Conservation (phyloP, 176 grass and related monocot genomes). For the Hordeum marinum region DNA sequence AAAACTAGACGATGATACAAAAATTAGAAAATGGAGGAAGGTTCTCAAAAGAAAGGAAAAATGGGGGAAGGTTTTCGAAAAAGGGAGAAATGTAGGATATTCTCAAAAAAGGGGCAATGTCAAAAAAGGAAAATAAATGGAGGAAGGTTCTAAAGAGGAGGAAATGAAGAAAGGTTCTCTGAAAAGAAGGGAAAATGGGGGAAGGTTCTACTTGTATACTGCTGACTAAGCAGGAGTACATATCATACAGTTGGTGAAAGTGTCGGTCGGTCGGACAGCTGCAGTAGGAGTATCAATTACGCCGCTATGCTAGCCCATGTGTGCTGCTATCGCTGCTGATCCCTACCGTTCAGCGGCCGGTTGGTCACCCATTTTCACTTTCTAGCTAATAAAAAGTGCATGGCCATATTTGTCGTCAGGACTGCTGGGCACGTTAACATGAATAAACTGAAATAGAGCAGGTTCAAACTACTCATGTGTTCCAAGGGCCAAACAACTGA, state of each 20-base stretch:
- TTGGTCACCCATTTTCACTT: not conserved
- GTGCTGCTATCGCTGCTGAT: not conserved
- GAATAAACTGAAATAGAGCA: not conserved
- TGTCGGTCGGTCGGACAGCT: not conserved
- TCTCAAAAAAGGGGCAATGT: too few species aligned
- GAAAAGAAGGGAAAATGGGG: too few species aligned
- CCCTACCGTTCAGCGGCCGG: not conserved
- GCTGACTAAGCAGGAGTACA: not conserved
- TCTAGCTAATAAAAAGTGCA: not conserved
- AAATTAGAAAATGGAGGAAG: too few species aligned
- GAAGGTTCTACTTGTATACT: too few species aligned
- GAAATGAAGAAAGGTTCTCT: too few species aligned
- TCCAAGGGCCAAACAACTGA: not conserved
- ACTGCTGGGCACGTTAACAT: not conserved
- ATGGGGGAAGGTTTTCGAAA: too few species aligned
- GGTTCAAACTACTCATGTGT: not conserved
- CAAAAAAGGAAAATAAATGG: too few species aligned
- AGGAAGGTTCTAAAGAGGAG: too few species aligned
- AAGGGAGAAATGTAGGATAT: too few species aligned
- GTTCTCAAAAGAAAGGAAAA: too few species aligned
- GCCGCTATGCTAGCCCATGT: not conserved
- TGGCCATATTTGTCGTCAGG: not conserved
- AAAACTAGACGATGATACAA: too few species aligned
- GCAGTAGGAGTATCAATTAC: not conserved
- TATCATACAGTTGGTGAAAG: not conserved